These are phyloP conservation scores for Royoungia palumana DNA, from an alignment of 768 basidiomycete species.

Conservation along the genomic window DNA sequence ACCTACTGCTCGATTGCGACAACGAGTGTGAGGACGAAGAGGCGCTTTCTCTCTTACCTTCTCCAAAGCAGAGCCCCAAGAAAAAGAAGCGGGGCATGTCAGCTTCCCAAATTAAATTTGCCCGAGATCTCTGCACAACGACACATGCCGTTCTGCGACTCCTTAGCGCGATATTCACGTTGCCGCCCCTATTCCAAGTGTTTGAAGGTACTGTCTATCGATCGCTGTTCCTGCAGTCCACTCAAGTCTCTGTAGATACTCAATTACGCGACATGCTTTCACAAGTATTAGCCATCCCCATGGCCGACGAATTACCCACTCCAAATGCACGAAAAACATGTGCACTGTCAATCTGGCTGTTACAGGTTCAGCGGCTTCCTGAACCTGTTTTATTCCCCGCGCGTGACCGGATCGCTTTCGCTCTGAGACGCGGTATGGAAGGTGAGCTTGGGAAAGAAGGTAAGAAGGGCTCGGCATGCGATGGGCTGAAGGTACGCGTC, in stretches of 20 bases:
- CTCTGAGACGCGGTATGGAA: slow-evolving; percentile 71
- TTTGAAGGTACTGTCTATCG: slow-evolving; percentile 54
- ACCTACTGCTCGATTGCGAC: slow-evolving; percentile 22
- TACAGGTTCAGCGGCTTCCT: slow-evolving; percentile 71
- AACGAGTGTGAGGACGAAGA: slow-evolving; percentile 26
- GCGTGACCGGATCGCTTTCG: slow-evolving; percentile 64
- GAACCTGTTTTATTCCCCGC: slow-evolving; percentile 56
- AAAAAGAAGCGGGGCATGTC: slow-evolving; percentile 62
- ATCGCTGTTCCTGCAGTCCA: neutral
- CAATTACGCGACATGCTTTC: slow-evolving; percentile 61
- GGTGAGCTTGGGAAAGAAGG: slow-evolving; percentile 87
- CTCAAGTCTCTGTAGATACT: slow-evolving; percentile 39
- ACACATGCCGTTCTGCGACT: slow-evolving; percentile 68
- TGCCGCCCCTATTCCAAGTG: slow-evolving; percentile 54
- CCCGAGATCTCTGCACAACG: slow-evolving; percentile 73
- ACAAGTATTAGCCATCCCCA: slow-evolving; percentile 66
- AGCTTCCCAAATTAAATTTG: slow-evolving; percentile 74
- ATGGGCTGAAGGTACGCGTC: slow-evolving; percentile 66
- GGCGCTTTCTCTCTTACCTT: slow-evolving; percentile 47
- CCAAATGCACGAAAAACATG: slow-evolving; percentile 86
- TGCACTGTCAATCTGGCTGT: slow-evolving; percentile 69
- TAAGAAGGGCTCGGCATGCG: slow-evolving; percentile 77
- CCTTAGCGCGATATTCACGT: slow-evolving; percentile 56
- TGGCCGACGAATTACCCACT: slow-evolving; percentile 66
- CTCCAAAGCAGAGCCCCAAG: slow-evolving; percentile 63